Percentiles rank a stretch among this genome's conserved stretches.
Evolutionary conservation across 2,329 filamentous ascomycete genomes (phyloP).

Genomic region (Xylogone sp.): DNA sequence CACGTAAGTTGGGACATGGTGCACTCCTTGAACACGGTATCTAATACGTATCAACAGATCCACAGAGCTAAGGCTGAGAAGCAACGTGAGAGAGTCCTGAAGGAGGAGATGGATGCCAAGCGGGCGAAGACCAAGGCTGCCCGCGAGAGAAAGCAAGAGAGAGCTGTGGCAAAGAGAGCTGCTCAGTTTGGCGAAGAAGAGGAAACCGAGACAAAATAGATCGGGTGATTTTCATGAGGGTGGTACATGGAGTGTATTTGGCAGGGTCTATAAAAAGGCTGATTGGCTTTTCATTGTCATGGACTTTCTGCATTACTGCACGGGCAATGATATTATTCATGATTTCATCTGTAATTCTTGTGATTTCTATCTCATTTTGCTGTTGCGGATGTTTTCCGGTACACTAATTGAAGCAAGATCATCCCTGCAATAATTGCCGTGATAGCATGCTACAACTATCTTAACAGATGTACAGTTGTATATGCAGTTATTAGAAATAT

Average conservation of each 20-base stretch:
- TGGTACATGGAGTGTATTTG: slow-evolving; percentile 29
- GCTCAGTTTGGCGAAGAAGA: slow-evolving; percentile 73
- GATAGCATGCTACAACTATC: neutral
- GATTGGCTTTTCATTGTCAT: slow-evolving; percentile 27
- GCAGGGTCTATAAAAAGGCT: slow-evolving; percentile 28
- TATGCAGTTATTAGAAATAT: too few relatives aligned
- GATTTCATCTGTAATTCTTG: neutral
- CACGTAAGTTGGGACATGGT: slow-evolving; percentile 70
- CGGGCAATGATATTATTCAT: slow-evolving; percentile 29
- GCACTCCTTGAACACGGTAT: slow-evolving; percentile 15
- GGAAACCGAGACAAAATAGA: slow-evolving; percentile 34
- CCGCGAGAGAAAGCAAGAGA: slow-evolving; percentile 95
- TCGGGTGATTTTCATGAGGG: slow-evolving; percentile 22
- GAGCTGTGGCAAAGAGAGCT: slow-evolving; percentile 84
- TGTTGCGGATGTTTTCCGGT: neutral
- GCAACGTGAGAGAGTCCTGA: slow-evolving; percentile 88
- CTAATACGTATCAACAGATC: slow-evolving; percentile 58
- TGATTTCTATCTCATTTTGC: neutral
- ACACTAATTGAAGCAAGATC: neutral
- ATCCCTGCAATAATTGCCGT: neutral
- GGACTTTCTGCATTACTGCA: slow-evolving; percentile 30
- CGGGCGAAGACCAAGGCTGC: slow-evolving; percentile 99
- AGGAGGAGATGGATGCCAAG: slow-evolving; percentile 99
- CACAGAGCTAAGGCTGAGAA: slow-evolving; percentile 99
- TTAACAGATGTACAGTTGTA: too few relatives aligned